Percentiles rank a stretch among this genome's conserved stretches.
These are phyloP conservation scores for Dillenia turbinata DNA, from an alignment of 164 flowering plant species.

Conservation along the genomic window DNA sequence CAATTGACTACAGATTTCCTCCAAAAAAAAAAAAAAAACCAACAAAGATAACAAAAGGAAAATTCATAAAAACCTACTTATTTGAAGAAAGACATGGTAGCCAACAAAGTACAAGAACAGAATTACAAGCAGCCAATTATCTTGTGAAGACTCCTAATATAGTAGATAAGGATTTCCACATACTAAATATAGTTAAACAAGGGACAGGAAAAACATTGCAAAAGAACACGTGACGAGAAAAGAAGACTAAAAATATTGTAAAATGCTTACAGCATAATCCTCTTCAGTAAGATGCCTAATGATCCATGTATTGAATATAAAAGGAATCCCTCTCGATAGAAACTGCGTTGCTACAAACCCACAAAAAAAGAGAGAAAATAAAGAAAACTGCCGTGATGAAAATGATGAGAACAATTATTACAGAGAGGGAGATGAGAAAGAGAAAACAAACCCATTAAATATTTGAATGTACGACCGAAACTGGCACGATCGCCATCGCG, in stretches of 20 bases:
- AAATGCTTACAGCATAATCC: slow-evolving; percentile 74
- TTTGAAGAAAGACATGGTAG: no score
- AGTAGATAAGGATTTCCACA: not conserved
- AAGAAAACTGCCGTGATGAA: not conserved
- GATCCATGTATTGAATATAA: slow-evolving; percentile 87
- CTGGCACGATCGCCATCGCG: slow-evolving; percentile 28
- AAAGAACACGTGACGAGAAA: not conserved
- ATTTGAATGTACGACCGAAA: slow-evolving; percentile 80
- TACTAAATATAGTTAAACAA: not conserved
- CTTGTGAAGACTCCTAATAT: no score
- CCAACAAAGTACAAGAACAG: no score
- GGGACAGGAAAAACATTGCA: not conserved
- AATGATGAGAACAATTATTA: not conserved
- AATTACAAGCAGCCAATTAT: no score
- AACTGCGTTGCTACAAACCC: slow-evolving; percentile 71
- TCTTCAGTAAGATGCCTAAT: slow-evolving; percentile 69
- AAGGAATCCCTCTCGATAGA: slow-evolving; percentile 84
- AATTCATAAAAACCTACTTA: no score
- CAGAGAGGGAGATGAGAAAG: not conserved
- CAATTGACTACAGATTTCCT: no score
- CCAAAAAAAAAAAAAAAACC: no score
- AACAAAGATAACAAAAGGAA: no score
- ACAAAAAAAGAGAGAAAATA: slow-evolving; percentile 1
- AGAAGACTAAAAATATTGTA: not conserved
- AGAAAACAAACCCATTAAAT: slow-evolving; percentile 58